Conservation (phyloP, 306 rosid species). For the Glycine soja region DNA sequence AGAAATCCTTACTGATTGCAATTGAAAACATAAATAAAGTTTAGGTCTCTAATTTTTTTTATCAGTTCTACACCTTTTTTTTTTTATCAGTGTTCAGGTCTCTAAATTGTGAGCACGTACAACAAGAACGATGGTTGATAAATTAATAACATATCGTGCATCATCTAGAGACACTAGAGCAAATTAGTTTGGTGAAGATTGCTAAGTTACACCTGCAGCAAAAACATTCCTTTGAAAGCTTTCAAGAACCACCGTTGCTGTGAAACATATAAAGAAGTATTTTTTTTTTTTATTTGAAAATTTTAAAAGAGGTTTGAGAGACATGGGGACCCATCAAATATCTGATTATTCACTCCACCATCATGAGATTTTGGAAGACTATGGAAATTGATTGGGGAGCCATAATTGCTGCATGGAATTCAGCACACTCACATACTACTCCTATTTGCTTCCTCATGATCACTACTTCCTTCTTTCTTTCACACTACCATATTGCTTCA, state of each 20-base stretch:
- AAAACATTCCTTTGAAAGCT: conserved; percentile 33
- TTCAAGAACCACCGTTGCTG: conserved; percentile 37
- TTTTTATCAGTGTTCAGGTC: too few species aligned
- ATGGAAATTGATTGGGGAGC: conserved; percentile 57
- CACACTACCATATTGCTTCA: conserved; percentile 43
- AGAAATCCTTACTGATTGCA: too few species aligned
- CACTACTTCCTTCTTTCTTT: conserved; percentile 24
- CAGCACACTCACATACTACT: conserved; percentile 45
- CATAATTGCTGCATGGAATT: conserved; percentile 90
- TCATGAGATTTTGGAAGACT: conserved; percentile 70
- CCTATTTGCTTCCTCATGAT: background rate
- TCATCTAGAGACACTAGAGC: background rate
- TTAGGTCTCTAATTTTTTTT: too few species aligned
- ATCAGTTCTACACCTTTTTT: too few species aligned
- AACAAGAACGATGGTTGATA: too few species aligned
- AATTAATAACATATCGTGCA: too few species aligned
- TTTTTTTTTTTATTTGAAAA: background rate
- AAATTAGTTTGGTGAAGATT: conserved; percentile 61
- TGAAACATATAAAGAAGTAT: conserved; percentile 6
- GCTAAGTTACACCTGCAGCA: conserved; percentile 54
- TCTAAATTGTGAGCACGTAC: too few species aligned
- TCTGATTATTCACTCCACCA: conserved; percentile 72
- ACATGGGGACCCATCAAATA: conserved; percentile 71
- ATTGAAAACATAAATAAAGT: too few species aligned
- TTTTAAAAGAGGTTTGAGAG: conserved; percentile 39